Conservation (phyloP, 2,329 filamentous ascomycete species). For the Ophiostoma ips region DNA sequence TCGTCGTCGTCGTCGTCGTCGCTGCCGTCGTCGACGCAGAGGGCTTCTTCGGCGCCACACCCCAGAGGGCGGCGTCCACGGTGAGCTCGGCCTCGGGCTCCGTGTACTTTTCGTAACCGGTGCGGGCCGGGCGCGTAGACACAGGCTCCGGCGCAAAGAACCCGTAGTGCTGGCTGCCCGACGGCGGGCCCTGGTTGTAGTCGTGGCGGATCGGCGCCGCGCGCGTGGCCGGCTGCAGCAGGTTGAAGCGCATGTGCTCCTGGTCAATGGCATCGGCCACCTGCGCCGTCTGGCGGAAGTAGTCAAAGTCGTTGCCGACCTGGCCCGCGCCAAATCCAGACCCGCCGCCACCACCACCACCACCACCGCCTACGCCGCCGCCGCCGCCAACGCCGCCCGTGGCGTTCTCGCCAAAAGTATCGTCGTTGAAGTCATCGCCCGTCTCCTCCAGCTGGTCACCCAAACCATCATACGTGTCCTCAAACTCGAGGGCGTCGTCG, state of each 20-base stretch:
- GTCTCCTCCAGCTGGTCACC: constrained; percentile 83
- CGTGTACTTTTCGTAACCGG: constrained; percentile 85
- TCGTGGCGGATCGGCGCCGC: constrained; percentile 19
- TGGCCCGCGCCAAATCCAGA: constrained; percentile 17
- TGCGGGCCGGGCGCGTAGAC: constrained; percentile 48
- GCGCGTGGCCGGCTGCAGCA: constrained; percentile 50
- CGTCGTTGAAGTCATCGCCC: constrained; percentile 90
- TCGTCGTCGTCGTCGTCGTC: no score
- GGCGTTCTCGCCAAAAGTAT: constrained; percentile 61
- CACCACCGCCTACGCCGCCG: constrained; percentile 7
- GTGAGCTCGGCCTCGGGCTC: constrained; percentile 81
- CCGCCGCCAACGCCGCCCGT: neutral
- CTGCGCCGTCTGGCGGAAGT: constrained; percentile 20
- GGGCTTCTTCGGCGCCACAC: constrained; percentile 51
- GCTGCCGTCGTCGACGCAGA: constrained; percentile 17
- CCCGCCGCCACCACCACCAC: neutral
- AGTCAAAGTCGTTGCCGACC: constrained; percentile 5
- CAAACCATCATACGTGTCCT: constrained; percentile 93
- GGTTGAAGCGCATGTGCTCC: constrained; percentile 72
- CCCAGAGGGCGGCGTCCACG: constrained; percentile 89
- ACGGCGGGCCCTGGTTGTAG: constrained; percentile 9
- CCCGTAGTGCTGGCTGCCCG: constrained; percentile 14
- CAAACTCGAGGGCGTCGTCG: constrained; percentile 58
- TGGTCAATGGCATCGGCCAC: constrained; percentile 78
- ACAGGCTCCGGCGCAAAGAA: constrained; percentile 9